Conservation (phyloP, 2,329 filamentous ascomycete species). For the Phialophora macrospora region DNA sequence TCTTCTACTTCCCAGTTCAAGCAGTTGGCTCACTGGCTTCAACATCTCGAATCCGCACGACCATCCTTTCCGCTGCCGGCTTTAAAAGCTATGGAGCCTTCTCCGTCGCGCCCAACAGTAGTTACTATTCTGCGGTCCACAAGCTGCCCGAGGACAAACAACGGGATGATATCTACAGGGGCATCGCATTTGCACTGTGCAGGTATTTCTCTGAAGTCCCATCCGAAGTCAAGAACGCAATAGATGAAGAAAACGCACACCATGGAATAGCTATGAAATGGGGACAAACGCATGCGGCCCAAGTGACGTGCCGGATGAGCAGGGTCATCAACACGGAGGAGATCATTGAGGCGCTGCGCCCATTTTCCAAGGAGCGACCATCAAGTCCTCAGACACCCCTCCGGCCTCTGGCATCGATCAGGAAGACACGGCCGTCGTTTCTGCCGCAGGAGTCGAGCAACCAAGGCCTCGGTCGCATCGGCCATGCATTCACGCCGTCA, state of each 20-base stretch:
- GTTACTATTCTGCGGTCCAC: slow-evolving; percentile 87
- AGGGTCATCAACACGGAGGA: slow-evolving; percentile 77
- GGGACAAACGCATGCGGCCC: slow-evolving; percentile 83
- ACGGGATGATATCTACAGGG: slow-evolving; percentile 90
- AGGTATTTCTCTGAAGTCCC: slow-evolving; percentile 94
- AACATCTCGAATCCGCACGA: slow-evolving; percentile 91
- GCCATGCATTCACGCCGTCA: slow-evolving; percentile 32
- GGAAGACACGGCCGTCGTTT: slow-evolving; percentile 38
- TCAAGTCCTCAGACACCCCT: slow-evolving; percentile 30
- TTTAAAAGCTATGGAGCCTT: slow-evolving; percentile 88
- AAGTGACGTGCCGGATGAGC: slow-evolving; percentile 82
- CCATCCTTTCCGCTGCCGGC: slow-evolving; percentile 87
- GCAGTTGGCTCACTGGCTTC: slow-evolving; percentile 85
- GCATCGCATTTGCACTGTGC: slow-evolving; percentile 86
- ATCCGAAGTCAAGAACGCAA: slow-evolving; percentile 71
- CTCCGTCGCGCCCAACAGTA: slow-evolving; percentile 89
- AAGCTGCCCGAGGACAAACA: slow-evolving; percentile 91
- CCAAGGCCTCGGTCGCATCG: slow-evolving; percentile 12
- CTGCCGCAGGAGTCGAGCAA: slow-evolving; percentile 31
- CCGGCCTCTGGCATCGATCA: slow-evolving; percentile 36
- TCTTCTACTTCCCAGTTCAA: slow-evolving; percentile 91
- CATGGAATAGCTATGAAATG: slow-evolving; percentile 38
- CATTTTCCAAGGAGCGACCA: slow-evolving; percentile 39
- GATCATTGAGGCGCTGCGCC: slow-evolving; percentile 70
- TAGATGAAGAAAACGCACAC: slow-evolving; percentile 55